phyloP scores from a whole-genome alignment of 768 basidiomycete species.

The Cyclocybe aegerita region DNA sequence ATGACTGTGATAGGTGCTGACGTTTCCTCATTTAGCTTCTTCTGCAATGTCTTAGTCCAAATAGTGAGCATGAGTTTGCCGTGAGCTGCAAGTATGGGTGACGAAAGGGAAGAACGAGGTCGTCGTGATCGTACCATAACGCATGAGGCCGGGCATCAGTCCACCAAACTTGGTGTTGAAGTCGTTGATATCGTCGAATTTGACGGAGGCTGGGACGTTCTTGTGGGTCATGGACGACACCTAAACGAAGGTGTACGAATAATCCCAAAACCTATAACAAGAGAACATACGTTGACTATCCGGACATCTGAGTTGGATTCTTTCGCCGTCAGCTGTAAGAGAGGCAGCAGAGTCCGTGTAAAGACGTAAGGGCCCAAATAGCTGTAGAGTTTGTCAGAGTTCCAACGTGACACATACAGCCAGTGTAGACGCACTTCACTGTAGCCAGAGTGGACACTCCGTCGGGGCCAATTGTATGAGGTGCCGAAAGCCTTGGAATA shows the following conservation, averaged over 20 bases:
- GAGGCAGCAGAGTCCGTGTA: slow-evolving; percentile 51
- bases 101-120: not conserved
- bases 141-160: slow-evolving; percentile 12
- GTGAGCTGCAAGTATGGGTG: slow-evolving; percentile 8
- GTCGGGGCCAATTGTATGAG: slow-evolving; percentile 10
- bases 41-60: slow-evolving; percentile 18
- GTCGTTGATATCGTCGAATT: slow-evolving; percentile 18
- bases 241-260: slow-evolving; percentile 17
- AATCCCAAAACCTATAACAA: slow-evolving; percentile 32
- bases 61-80: slow-evolving; percentile 20
- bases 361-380: slow-evolving; percentile 55
- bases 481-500: slow-evolving; percentile 2
- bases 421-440: slow-evolving; percentile 38
- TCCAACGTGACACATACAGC: not conserved
- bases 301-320: slow-evolving; percentile 55
- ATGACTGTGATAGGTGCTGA: slow-evolving; percentile 20
- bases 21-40: slow-evolving; percentile 11
- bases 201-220: slow-evolving; percentile 12
- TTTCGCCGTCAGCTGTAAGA: slow-evolving; percentile 48
- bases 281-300: slow-evolving; percentile 49
- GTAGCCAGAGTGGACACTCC: slow-evolving; percentile 26
- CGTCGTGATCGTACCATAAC: slow-evolving; percentile 14
- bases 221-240: slow-evolving; percentile 20
- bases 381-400: slow-evolving; percentile 27
- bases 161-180: slow-evolving; percentile 17